Evolutionary conservation across 2,329 filamentous ascomycete genomes (phyloP).

Genomic region (Curvularia spicifera): DNA sequence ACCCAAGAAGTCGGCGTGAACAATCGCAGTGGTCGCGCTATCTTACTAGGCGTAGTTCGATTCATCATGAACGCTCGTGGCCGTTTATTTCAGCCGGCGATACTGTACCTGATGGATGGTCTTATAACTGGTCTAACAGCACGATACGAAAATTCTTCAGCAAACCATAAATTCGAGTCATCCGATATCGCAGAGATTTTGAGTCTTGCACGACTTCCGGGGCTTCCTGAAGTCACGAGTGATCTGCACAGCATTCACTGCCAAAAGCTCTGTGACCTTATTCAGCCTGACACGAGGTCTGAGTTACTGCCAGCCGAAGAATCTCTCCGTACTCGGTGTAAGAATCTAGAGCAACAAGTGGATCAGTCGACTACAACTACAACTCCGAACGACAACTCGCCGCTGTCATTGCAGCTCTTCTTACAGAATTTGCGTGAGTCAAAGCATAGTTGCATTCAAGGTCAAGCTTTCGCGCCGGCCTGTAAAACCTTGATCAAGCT

Average conservation of each 20-base stretch:
- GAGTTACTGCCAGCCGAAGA: conserved; percentile 29
- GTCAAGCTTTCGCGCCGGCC: conserved; percentile 33
- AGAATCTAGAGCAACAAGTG: conserved; percentile 12
- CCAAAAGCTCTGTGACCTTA: conserved; percentile 32
- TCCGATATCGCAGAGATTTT: conserved; percentile 45
- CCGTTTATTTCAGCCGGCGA: conserved; percentile 51
- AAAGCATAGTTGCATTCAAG: conserved; percentile 42
- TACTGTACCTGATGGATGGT: conserved; percentile 53
- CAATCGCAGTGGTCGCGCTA: conserved; percentile 15
- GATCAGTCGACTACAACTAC: neutral
- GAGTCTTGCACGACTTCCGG: conserved; percentile 46
- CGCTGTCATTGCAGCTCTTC: conserved; percentile 31
- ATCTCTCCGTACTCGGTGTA: conserved; percentile 19
- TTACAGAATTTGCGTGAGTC: conserved; percentile 32
- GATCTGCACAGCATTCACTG: conserved; percentile 48
- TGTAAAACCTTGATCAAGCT: conserved; percentile 33
- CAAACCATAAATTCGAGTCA: neutral
- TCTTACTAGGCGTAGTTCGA: conserved; percentile 44
- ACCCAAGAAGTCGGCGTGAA: conserved; percentile 9
- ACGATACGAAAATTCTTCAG: neutral
- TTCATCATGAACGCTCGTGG: conserved; percentile 46
- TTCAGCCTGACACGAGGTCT: conserved; percentile 4
- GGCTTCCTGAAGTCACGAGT: conserved; percentile 53
- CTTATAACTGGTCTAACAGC: conserved; percentile 45
- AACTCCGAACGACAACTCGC: neutral